Evolutionary conservation across 2,329 filamentous ascomycete genomes (phyloP), one percentile per base, ranked within the genome.

Genomic region (Fusarium cicatricum): DNA sequence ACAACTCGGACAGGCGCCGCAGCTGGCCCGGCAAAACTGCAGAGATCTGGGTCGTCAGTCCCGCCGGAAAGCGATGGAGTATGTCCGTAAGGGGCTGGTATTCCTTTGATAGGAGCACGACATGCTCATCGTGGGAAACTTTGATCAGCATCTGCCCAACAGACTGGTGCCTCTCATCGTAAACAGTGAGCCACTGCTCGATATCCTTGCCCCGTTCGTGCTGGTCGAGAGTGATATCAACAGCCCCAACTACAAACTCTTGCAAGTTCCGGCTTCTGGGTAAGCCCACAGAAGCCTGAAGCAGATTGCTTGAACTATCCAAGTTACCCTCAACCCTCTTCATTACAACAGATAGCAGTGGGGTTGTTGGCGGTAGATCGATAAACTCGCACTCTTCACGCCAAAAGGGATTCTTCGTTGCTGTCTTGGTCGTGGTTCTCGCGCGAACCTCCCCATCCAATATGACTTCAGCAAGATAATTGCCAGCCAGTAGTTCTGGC

Each of bases 61-160:
- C 90, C 29, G 90, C 89, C 33, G 87, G 86, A 72, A 98, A 97
- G 6, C 88, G 86, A 69, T 97, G 92, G 23, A 99, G 79, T 23
- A 97, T 79, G 60, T 95, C 89, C 1, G 90, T 90, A 54, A 99
- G 82, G 3, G 87, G 85, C 65, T 90, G 83, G 73, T 99, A 99
- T 71, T 98, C 92, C 54, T 89, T 86, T 7, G 88, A 86, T 76
- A 96, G 88, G 32, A 99, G 82, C 10, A 98, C 93, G 7, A 96
- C 90, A 43, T 95, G 86, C 75, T 99, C 94, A 49, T 97, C 91
- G 62, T 95, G 87, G 38, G 89, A 87, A 17, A 96, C 82, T 70
- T 88, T 92, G 75, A 97, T 85, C 45, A 96, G 82, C 78, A 97
- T 89, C 58, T 93, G 91, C 23, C 93, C 94, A 42, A 96, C 84